phyloP scores from a whole-genome alignment of 371 early-diverging fungal genomes.

The Lichtheimia hyalospora region DNA sequence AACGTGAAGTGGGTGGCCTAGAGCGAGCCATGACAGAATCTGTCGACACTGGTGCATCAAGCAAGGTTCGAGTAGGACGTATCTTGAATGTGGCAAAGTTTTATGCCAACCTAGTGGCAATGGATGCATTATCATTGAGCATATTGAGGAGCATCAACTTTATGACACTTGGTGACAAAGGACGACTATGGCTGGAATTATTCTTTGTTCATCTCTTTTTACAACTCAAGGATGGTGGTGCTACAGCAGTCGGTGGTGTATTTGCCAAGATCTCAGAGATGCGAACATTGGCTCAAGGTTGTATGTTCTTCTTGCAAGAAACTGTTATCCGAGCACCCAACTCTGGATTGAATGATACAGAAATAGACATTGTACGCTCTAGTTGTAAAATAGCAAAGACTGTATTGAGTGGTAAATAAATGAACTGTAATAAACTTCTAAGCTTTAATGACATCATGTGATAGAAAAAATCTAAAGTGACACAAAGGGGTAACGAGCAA shows the following conservation, averaged over 20 bases:
- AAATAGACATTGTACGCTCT: conserved; percentile 59
- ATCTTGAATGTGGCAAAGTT: conserved; percentile 76
- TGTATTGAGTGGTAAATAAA: conserved; percentile 37
- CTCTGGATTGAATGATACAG: conserved; percentile 39
- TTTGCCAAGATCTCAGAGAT: conserved; percentile 59
- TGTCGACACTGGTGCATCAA: conserved; percentile 3
- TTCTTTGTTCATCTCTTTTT: conserved; percentile 55
- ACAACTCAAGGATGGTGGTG: conserved; percentile 40
- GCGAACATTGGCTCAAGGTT: conserved; percentile 71
- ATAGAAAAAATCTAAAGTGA: too few relatives aligned
- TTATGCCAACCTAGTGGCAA: conserved; percentile 66
- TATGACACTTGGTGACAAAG: conserved; percentile 61
- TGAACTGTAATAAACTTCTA: not conserved
- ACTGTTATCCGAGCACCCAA: conserved; percentile 46
- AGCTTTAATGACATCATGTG: too few relatives aligned
- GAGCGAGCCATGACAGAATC: conserved; percentile 40
- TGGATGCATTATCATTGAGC: conserved; percentile 61
- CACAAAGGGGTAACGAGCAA: too few relatives aligned
- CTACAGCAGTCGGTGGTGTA: conserved; percentile 54
- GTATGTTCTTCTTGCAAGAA: conserved; percentile 71
- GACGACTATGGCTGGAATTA: conserved; percentile 68
- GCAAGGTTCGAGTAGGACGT: conserved; percentile 59
- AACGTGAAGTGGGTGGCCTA: conserved; percentile 75
- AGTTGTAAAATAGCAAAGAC: conserved; percentile 65
- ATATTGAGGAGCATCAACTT: conserved; percentile 77